phyloP scores from a whole-genome alignment of 2,329 filamentous ascomycete species.

The Stachybotrys chartarum region DNA sequence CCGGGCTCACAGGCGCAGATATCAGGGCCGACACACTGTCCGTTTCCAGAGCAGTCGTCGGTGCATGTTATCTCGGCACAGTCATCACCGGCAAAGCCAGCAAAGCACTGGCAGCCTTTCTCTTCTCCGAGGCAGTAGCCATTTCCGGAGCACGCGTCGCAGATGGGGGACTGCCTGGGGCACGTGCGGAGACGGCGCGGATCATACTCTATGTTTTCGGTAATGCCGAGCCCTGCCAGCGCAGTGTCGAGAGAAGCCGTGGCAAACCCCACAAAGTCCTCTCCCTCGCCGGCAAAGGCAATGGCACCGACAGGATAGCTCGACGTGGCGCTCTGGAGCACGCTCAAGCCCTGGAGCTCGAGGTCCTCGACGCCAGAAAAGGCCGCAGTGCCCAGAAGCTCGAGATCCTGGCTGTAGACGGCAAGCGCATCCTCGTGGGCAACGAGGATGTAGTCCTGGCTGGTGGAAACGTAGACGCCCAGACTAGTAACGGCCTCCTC shows the following conservation, averaged over 20 bases:
- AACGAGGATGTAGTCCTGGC: conserved; percentile 31
- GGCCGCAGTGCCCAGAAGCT: conserved; percentile 25
- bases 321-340: conserved; percentile 29
- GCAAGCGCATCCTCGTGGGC: conserved; percentile 28
- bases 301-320: conserved; percentile 30
- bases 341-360: conserved; percentile 31
- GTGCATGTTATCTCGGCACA: conserved; percentile 30
- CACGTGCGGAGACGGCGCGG: conserved; percentile 20
- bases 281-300: conserved; percentile 32
- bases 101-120: conserved; percentile 32
- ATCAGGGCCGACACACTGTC: conserved; percentile 33
- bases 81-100: conserved; percentile 28
- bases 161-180: conserved; percentile 18
- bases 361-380: conserved; percentile 32
- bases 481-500: conserved; percentile 32
- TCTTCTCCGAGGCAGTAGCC: conserved; percentile 26
- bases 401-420: conserved; percentile 29
- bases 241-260: conserved; percentile 27
- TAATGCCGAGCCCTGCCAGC: conserved; percentile 23
- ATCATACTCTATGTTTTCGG: conserved; percentile 28
- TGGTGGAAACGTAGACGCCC: conserved; percentile 27
- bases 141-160: conserved; percentile 24
- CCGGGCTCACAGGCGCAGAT: conserved; percentile 30
- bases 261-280: conserved; percentile 30
- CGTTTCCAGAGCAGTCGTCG: conserved; percentile 32